Base-by-base conservation (phyloP, 805 yeast genomes). In the Kodamaea sagamina region DNA sequence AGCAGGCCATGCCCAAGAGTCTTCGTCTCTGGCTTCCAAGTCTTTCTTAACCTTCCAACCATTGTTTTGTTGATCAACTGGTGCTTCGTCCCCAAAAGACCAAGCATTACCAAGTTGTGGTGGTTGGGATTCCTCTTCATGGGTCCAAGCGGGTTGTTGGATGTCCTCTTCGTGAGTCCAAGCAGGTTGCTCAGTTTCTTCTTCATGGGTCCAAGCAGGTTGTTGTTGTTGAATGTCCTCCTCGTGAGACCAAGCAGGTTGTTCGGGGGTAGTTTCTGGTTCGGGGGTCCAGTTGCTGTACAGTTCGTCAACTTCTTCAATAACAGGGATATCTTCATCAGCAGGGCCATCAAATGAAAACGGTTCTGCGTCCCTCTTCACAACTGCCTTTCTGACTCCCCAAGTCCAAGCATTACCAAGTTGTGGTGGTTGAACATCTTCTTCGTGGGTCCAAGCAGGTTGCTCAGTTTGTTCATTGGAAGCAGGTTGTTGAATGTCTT, bases 371-470 rank as follows among this genome's bases (percentile, higher is more conserved):
- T 28, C 32, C 12, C 16, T 15, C 16, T 28, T 6, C 4, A 28
- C 17, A 28, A 28, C 9, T 3, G 16, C 32, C 16, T 15, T 28
- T 15, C 12, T 28, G 6, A 10, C 16, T 10, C 16, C 10, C 32
- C 32, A 28, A 5, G 32, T 15, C 32, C 32, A 28, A 4, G 12
- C 13, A 11, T 4, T 3, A 4, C 12, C 28, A 4, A 11, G 12
- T 6, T 25, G 12, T 4, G 10, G 28, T n/a, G n/a, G n/a, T n/a
- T n/a, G n/a, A n/a, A n/a, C n/a, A n/a, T n/a, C n/a, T n/a, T n/a
- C n/a, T n/a, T n/a, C n/a, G n/a, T n/a, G 12, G 28, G 28, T 25
- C 28, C 28, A 25, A 11, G 28, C 28, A 28, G 32, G 32, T n/a
- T 28, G 7, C 32, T 28, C 32, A 28, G n/a, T n/a, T n/a, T n/a